Evolutionary conservation across 2,329 filamentous ascomycete genomes (phyloP), one percentile per base, ranked within the genome.

Genomic region (Fonsecaea nubica): DNA sequence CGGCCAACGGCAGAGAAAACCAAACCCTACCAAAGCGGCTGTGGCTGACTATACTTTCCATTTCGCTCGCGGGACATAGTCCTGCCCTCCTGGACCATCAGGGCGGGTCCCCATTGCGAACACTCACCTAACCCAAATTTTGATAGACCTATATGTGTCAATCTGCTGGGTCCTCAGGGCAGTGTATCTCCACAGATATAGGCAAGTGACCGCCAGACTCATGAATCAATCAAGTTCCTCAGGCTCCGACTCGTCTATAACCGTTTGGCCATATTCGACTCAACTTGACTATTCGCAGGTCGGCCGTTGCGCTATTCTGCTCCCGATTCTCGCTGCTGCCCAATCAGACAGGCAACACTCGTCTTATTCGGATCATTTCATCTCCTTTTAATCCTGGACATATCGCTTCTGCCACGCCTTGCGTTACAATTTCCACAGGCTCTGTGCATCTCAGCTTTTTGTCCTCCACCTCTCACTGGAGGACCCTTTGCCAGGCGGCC

Each of bases 271-370:
- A 56, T 50, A 62, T 60, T 55, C 52, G 21, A 63, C 58, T 56
- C 53, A 63, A 60, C 59, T 64, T 58, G 50, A 64, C 63, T 40
- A 64, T 63, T 69, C 58, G 61, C 64, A 63, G 55, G 38, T 32
- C 52, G 56, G 54, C 69, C 69, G 66, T 71, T 71, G 69, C 64
- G 59, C 66, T 65, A 69, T 65, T 63, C 48, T 60, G 38, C 63
- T 55, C 42, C 21, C 10, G 54, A 64, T 52, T 38, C 48, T 57
- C 55, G 30, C 35, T 45, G 52, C 64, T 59, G 53, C 63, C 69
- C 69, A 71, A 71, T 71, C 66, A 71, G 8, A 53, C 58, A 57
- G 13, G 57, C 10, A 50, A 56, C 42, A 33, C 62, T 40, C 54
- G 38, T 42, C 32, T 57, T 55, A 40, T 64, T 63, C 59, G 52